Conservation (phyloP, 1,284 basidiomycete species). For the Ustilago trichophora region DNA sequence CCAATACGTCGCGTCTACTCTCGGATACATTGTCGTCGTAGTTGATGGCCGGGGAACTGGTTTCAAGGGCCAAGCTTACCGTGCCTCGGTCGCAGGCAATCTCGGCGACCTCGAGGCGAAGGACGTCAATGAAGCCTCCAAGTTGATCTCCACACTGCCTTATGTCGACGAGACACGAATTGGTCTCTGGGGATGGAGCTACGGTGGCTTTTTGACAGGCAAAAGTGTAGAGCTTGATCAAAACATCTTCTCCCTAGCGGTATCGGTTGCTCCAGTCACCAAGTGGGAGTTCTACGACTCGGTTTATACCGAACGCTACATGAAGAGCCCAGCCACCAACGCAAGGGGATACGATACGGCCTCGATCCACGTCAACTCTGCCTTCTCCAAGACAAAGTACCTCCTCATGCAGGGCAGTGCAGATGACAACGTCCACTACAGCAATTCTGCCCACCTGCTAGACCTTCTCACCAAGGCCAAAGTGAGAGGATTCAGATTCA, state of each 20-base stretch:
- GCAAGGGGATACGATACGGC: conserved; percentile 82
- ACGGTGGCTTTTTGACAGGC: conserved; percentile 55
- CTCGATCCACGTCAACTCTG: conserved; percentile 83
- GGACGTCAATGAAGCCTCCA: conserved; percentile 86
- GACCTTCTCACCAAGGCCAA: conserved; percentile 85
- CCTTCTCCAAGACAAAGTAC: conserved; percentile 81
- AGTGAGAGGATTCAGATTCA: conserved; percentile 83
- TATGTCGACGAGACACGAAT: conserved; percentile 82
- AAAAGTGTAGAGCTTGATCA: conserved; percentile 72
- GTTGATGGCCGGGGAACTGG: conserved; percentile 96
- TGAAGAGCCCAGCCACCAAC: conserved; percentile 83
- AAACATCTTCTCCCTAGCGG: conserved; percentile 85
- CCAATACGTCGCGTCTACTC: conserved; percentile 80
- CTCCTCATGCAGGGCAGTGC: conserved; percentile 81
- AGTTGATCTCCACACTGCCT: conserved; percentile 70
- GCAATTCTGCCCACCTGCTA: conserved; percentile 86
- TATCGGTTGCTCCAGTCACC: conserved; percentile 77
- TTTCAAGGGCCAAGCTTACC: conserved; percentile 80
- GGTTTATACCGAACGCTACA: conserved; percentile 95
- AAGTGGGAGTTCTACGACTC: conserved; percentile 73
- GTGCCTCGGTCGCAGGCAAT: conserved; percentile 84
- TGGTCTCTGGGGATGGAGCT: conserved; percentile 72
- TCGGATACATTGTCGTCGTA: conserved; percentile 84
- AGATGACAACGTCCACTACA: conserved; percentile 73
- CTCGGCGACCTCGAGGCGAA: conserved; percentile 84